Conservation (phyloP, 352 stramenopile species). For the Pythium rishiriense region DNA sequence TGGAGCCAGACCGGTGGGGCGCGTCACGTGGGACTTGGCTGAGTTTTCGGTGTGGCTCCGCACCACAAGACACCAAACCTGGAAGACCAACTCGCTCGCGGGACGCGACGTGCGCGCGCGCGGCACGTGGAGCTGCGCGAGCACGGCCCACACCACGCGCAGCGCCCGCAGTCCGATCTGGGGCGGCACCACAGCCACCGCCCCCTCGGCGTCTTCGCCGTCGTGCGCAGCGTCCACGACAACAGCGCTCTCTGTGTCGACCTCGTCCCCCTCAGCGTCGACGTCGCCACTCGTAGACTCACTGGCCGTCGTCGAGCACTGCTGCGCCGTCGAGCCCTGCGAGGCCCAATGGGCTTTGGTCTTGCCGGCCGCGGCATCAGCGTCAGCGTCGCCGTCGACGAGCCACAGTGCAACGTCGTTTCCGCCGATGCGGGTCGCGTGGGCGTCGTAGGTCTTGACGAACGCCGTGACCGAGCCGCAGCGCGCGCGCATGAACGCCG, state of each 20-base stretch:
- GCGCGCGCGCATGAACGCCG: constrained; percentile 12
- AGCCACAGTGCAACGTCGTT: constrained; percentile 12
- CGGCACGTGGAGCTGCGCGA: background rate
- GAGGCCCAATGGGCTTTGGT: too few species aligned
- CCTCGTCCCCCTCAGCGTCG: too few species aligned
- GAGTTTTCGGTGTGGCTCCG: background rate
- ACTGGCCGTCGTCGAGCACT: too few species aligned
- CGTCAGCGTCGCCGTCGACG: too few species aligned
- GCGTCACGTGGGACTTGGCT: too few species aligned
- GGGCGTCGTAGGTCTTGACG: constrained; percentile 5
- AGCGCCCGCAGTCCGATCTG: background rate
- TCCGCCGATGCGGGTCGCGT: background rate
- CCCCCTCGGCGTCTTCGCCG: background rate
- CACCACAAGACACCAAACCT: constrained; percentile 4
- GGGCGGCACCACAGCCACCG: background rate
- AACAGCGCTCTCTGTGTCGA: too few species aligned
- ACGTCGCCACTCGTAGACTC: too few species aligned
- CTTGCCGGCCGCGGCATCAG: background rate
- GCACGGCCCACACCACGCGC: background rate
- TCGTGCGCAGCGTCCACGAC: too few species aligned
- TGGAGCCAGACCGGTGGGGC: too few species aligned
- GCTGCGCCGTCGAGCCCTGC: too few species aligned
- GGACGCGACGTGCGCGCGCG: constrained; percentile 4
- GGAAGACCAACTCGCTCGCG: background rate
- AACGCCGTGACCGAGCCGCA: constrained; percentile 7